phyloP scores from a whole-genome alignment of 1,139 yeast species.

The Debaryomycetaceae sp. region DNA sequence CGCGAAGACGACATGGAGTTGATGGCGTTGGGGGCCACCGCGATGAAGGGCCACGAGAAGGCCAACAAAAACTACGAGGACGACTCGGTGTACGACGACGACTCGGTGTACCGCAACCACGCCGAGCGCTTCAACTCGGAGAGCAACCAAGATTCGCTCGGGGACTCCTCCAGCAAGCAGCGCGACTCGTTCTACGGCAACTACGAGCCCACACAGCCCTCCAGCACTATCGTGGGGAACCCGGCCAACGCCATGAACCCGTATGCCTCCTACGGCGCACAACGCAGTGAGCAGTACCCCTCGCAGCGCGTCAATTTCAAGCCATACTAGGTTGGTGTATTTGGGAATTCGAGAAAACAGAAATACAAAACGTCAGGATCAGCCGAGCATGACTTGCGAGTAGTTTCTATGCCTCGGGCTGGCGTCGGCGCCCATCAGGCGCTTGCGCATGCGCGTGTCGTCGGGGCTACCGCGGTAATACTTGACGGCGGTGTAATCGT shows the following conservation, averaged over 20 bases:
- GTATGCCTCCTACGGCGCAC: slow-evolving; percentile 11
- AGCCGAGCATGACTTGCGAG: slow-evolving; percentile 4
- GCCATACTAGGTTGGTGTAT: background rate
- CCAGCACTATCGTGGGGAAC: slow-evolving; percentile 43
- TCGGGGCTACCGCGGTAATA: slow-evolving; percentile 3
- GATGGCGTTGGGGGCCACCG: slow-evolving; percentile 85
- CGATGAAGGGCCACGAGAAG: slow-evolving; percentile 72
- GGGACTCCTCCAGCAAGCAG: slow-evolving; percentile 16
- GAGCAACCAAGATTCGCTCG: slow-evolving; percentile 8
- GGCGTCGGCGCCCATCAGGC: background rate
- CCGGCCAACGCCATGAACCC: slow-evolving; percentile 31
- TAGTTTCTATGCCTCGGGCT: slow-evolving; percentile 5
- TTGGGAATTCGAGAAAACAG: too few species aligned
- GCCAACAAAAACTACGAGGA: slow-evolving; percentile 27
- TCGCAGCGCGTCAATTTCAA: slow-evolving; percentile 1
- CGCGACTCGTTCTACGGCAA: slow-evolving; percentile 31
- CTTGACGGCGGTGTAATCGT: slow-evolving; percentile 1
- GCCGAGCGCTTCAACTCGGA: slow-evolving; percentile 8
- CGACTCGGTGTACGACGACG: slow-evolving; percentile 34
- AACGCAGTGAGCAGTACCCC: slow-evolving; percentile 2
- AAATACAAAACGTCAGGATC: slow-evolving; percentile 1
- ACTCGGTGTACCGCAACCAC: slow-evolving; percentile 13
- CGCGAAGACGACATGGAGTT: slow-evolving; percentile 65
- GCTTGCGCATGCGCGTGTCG: background rate
- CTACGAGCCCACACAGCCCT: slow-evolving; percentile 41